Evolutionary conservation across 768 basidiomycete species (phyloP).

Genomic region (Naganishia onofrii): DNA sequence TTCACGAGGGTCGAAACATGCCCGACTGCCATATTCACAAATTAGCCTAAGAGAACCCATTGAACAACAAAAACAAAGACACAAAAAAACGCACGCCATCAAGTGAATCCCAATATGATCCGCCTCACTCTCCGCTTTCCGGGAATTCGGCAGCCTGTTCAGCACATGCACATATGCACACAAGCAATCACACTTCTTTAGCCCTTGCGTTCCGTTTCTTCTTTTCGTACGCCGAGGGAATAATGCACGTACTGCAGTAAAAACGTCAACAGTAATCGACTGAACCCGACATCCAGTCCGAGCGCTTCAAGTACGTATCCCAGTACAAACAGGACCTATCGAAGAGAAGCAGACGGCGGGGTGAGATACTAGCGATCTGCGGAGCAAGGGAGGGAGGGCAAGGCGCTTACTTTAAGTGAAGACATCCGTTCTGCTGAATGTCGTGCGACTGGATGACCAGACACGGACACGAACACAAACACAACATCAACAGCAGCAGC

Average conservation of each 20-base stretch:
- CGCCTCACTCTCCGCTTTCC: conserved; percentile 80
- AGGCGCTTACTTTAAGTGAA: conserved; percentile 43
- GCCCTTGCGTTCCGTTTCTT: background rate
- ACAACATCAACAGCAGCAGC: too few species aligned
- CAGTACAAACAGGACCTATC: conserved; percentile 53
- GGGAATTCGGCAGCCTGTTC: conserved; percentile 71
- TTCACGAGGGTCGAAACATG: conserved; percentile 80
- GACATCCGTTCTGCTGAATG: conserved; percentile 55
- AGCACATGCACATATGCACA: too few species aligned
- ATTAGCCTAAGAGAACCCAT: too few species aligned
- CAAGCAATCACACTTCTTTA: background rate
- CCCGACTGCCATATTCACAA: conserved; percentile 53
- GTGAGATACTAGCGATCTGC: background rate
- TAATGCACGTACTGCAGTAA: conserved; percentile 55
- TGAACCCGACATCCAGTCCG: conserved; percentile 62
- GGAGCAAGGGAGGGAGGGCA: background rate
- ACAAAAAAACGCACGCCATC: conserved; percentile 57
- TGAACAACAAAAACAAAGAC: too few species aligned
- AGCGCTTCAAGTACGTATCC: conserved; percentile 54
- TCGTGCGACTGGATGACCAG: conserved; percentile 45
- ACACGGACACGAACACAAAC: too few species aligned
- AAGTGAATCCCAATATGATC: conserved; percentile 80
- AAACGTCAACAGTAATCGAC: conserved; percentile 57
- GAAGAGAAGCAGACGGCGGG: too few species aligned
- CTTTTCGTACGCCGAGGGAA: too few species aligned